phyloP scores from a whole-genome alignment of 1,284 basidiomycete genomes.

The Puccinia novopanici region DNA sequence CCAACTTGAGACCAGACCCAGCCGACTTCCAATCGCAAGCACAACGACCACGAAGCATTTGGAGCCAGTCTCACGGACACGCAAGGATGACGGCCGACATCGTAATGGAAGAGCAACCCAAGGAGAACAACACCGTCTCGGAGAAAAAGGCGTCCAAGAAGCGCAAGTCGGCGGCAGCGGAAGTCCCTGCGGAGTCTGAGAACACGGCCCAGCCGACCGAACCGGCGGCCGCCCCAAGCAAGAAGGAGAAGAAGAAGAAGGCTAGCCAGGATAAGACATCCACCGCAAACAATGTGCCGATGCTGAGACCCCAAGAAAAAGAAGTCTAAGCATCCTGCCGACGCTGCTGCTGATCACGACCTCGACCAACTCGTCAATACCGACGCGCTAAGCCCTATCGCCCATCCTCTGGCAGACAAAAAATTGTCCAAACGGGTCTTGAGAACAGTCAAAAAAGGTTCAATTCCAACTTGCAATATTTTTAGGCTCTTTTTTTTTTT shows the following conservation, averaged over 20 bases:
- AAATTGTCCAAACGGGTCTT: slow-evolving; percentile 89
- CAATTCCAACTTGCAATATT: slow-evolving; percentile 52
- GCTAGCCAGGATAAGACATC: background rate
- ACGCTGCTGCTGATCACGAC: slow-evolving; percentile 14
- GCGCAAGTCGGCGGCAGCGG: slow-evolving; percentile 7
- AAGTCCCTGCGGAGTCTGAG: background rate
- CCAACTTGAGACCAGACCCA: background rate
- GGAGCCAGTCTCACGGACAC: background rate
- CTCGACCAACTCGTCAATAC: background rate
- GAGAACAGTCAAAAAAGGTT: slow-evolving; percentile 88
- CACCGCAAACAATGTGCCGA: background rate
- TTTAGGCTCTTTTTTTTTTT: too few species aligned
- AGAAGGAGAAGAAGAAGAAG: slow-evolving; percentile 21
- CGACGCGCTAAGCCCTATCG: slow-evolving; percentile 84
- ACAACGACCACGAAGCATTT: background rate
- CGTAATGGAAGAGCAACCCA: background rate
- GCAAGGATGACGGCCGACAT: background rate
- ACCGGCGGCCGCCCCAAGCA: background rate
- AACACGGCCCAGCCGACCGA: background rate
- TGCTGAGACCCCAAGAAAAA: slow-evolving; percentile 1
- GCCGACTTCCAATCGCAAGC: background rate
- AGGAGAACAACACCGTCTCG: background rate
- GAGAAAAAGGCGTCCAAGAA: slow-evolving; percentile 19
- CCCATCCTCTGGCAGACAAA: slow-evolving; percentile 82
- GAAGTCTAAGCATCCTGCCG: background rate